Evolutionary conservation across 345 rosid species (phyloP).

Genomic region (Lagerstroemia speciosa): DNA sequence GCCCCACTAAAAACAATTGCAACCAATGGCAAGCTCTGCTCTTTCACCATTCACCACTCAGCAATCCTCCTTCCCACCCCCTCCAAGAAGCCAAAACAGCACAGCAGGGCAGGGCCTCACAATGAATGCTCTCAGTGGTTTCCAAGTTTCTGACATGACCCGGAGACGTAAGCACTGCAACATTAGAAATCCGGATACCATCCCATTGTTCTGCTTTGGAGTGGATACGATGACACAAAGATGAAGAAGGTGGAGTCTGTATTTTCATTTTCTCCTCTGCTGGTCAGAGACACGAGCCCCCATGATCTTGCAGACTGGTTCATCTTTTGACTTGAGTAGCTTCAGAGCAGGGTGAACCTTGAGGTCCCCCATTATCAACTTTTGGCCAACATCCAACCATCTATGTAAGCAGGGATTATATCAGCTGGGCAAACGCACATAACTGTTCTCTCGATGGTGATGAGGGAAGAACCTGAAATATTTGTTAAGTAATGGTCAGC

Average conservation of each 20-base stretch:
- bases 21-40: too few species aligned
- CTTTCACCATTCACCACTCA: too few species aligned
- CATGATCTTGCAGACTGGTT: conserved; percentile 59
- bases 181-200: neutral
- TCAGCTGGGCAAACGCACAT: conserved; percentile 83
- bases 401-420: conserved; percentile 83
- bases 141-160: neutral
- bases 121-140: neutral
- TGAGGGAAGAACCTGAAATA: conserved; percentile 66
- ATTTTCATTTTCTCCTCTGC: conserved; percentile 31
- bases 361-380: conserved; percentile 73
- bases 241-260: neutral
- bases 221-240: neutral
- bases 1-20: too few species aligned
- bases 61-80: neutral
- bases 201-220: neutral
- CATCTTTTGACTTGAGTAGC: conserved; percentile 50
- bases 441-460: conserved; percentile 74
- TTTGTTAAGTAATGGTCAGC: neutral
- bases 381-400: conserved; percentile 76
- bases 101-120: neutral
- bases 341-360: conserved; percentile 82
- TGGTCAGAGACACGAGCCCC: conserved; percentile 73
- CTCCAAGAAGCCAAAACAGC: neutral
- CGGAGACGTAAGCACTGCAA: neutral